phyloP scores from a whole-genome alignment of 2,329 filamentous ascomycete species.

The Triangularia setosa region DNA sequence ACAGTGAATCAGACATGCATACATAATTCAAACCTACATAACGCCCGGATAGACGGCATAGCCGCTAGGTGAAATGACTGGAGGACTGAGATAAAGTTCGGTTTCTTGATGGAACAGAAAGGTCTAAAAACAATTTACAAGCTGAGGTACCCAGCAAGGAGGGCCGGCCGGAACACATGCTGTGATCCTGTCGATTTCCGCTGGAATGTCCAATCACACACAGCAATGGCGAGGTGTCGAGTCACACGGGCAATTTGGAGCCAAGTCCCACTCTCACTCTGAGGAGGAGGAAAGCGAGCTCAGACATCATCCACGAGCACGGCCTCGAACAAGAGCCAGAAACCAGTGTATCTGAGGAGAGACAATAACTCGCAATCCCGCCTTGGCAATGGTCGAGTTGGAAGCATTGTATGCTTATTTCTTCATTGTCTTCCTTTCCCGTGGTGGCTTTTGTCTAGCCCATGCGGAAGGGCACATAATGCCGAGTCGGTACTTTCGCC shows the following conservation, averaged over 20 bases:
- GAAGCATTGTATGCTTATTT: background rate
- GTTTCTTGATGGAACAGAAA: slow-evolving; percentile 8
- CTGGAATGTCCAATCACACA: background rate
- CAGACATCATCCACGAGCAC: background rate
- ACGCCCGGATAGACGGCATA: background rate
- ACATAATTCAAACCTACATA: background rate
- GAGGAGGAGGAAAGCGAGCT: background rate
- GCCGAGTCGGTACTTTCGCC: background rate
- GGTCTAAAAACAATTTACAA: slow-evolving; percentile 18
- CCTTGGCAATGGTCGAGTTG: slow-evolving; percentile 1
- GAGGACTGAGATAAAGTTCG: background rate
- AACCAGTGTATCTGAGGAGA: background rate
- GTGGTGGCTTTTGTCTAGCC: background rate
- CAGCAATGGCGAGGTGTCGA: background rate
- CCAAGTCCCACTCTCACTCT: slow-evolving; percentile 18
- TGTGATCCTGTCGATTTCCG: slow-evolving; percentile 21
- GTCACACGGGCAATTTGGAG: slow-evolving; percentile 25
- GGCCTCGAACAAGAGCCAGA: background rate
- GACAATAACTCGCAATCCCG: slow-evolving; percentile 1
- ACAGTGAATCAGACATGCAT: background rate
- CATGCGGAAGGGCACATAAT: background rate
- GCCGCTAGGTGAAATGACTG: background rate
- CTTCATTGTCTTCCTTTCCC: background rate
- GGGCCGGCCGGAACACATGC: slow-evolving; percentile 13
- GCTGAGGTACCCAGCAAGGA: slow-evolving; percentile 14